Base-by-base conservation (phyloP, 2,329 filamentous ascomycete genomes). In the Fusarium longipes region DNA sequence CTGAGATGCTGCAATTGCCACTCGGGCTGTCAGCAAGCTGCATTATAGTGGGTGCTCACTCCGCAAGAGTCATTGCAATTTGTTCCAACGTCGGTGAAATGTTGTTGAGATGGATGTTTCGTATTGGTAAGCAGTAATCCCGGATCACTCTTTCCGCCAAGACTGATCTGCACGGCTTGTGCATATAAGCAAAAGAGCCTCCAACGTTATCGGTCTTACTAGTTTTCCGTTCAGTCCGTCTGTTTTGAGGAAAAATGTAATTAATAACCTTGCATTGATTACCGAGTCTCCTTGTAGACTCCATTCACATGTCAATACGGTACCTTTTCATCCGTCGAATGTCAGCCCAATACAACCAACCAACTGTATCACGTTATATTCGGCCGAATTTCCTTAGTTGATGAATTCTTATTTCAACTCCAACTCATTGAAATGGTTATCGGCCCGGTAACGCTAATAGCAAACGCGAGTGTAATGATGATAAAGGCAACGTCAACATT, bases 71-170 rank as follows among this genome's bases (percentile, higher is more conserved):
- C 39, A 55, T 35, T n/a, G 20, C 39, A 38, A 56, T 62, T 44
- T 40, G 38, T 10, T 33, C 40, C 42, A 9, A 6, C 20, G 24
- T 52, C 39, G 36, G 29, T 30, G 22, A 40, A 43, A 38, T 44
- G 29, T 49, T 51, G 39, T 38, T 63, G 43, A 57, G 58, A 49
- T 51, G 30, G 20, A 12, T 38, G 36, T 51, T 40, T 45, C 20
- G 29, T 63, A 63, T 63, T 63, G 51, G 42, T 63, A 63, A 63
- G 53, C 60, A 38, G 11, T 17, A n/a, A 27, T 27, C 27, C 24
- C 20, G 36, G 18, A 40, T 15, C 10, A 20, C 7, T 20, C 20
- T 20, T 8, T 18, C 9, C 49, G 33, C 49, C 43, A 39, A 63
- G 57, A 14, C 27, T n/a, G 29, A n/a, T 45, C 43, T 57, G 33